Base-by-base conservation (phyloP, 2,329 filamentous ascomycete species). In the Cytospora mali region DNA sequence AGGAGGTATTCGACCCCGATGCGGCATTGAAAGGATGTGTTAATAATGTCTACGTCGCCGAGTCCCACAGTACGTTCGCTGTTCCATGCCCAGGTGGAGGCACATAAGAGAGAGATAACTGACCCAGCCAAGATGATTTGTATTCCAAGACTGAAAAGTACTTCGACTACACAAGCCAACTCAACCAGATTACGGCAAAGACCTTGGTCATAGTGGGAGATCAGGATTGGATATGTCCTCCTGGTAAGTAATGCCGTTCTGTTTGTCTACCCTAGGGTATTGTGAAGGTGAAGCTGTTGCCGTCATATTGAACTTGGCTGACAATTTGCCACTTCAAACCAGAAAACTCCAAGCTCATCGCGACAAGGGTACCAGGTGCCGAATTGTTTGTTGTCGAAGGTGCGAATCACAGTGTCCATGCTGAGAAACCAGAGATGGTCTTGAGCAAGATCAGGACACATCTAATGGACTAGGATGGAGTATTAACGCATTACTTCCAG, bases 151-250 rank as follows among this genome's bases (percentile, higher is more conserved):
- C 66, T 13, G 72, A 76, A 59, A 77, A 76, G 64, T 75, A 75
- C 50, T 76, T 77, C 62, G 75, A 77, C 58, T 77, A 77, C 61
- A 68, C 70, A 2, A 64, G 70, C 10, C 61, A 68, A 14, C 66
- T 77, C 10, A 42, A 65, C 9, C 55, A 61, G 9, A 72, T 77
- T 27, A 72, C 66, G 6, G 73, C 74, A 14, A 73, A 71, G 49
- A 76, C 75, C 0, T 64, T 77, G 35, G 71, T 77, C 2, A 60
- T 77, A 11, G 74, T 77, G 4, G 76, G 76, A 3, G 71, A 72
- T 3, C 68, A 73, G 59, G 75, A 77, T 58, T 77, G 76, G 75
- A 77, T 78, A 16, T 78, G 75, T 46, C 74, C 75, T 3, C 71
- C 70, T 31, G 70, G 72, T 74, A 65, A 39, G 69, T 33, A 11